phyloP scores from a whole-genome alignment of 176 grass and related monocot genomes.

The Oryza coarctata region DNA sequence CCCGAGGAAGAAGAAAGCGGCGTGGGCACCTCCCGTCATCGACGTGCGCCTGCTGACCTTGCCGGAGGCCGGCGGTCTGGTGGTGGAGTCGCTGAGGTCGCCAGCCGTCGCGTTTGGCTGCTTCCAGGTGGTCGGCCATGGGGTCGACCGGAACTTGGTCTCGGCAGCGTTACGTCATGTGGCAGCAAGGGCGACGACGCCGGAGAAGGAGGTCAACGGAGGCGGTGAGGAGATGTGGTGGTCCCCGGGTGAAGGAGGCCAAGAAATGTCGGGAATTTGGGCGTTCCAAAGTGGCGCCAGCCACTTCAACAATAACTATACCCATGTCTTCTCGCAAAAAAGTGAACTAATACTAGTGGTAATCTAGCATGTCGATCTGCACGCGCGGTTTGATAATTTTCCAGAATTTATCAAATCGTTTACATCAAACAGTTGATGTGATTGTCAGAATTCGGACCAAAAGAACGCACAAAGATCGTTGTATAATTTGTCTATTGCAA shows the following conservation, averaged over 20 bases:
- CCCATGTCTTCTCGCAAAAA: not conserved
- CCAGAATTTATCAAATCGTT: too few species aligned
- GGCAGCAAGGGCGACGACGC: not conserved
- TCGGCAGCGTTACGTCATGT: conserved; percentile 19
- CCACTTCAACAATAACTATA: conserved; percentile 26
- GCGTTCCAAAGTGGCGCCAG: not conserved
- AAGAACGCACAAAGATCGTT: not conserved
- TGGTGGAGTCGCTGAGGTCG: conserved; percentile 41
- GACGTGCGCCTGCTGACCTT: conserved; percentile 42
- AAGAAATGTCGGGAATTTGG: conserved; percentile 33
- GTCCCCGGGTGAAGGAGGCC: conserved; percentile 17
- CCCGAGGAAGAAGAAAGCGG: conserved; percentile 29
- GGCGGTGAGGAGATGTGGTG: conserved; percentile 57
- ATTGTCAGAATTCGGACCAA: not conserved
- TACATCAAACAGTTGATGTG: not conserved
- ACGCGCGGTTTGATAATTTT: not conserved
- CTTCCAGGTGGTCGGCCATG: conserved; percentile 64
- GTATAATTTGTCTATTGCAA: not conserved
- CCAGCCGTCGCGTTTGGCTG: conserved; percentile 50
- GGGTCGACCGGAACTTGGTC: conserved; percentile 36
- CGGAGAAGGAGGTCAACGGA: conserved; percentile 18
- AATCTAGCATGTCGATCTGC: not conserved
- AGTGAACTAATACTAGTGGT: not conserved
- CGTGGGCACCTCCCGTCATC: conserved; percentile 50
- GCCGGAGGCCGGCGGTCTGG: not conserved